phyloP scores from a whole-genome alignment of 257 asterid species.

The Jasminum sambac region DNA sequence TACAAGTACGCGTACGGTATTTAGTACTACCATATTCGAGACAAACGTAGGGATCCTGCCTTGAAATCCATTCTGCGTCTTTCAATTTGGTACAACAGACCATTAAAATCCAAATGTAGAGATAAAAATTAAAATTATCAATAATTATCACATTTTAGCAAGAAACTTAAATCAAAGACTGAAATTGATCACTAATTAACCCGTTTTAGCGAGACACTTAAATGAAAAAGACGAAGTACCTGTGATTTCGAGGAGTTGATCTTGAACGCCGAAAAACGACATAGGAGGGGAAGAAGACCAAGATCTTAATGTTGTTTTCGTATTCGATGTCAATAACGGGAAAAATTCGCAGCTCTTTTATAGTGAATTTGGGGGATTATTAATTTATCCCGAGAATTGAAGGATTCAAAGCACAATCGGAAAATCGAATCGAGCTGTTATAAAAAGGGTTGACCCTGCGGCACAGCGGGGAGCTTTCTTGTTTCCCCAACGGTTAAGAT shows the following conservation, averaged over 20 bases:
- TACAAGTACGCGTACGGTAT: slow-evolving; percentile 85
- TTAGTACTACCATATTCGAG: slow-evolving; percentile 76
- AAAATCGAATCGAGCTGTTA: background rate
- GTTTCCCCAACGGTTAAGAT: background rate
- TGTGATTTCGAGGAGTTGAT: slow-evolving; percentile 83
- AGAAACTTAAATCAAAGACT: background rate
- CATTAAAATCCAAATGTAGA: slow-evolving; percentile 43
- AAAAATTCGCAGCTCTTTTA: background rate
- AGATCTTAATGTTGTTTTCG: background rate
- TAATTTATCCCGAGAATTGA: background rate
- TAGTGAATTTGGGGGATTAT: background rate
- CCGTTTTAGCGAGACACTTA: background rate
- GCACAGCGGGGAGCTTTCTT: background rate
- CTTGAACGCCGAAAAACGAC: slow-evolving; percentile 84
- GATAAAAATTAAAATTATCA: background rate
- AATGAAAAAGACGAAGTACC: slow-evolving; percentile 37
- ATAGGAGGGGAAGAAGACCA: slow-evolving; percentile 32
- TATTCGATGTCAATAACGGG: background rate
- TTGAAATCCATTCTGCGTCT: slow-evolving; percentile 87
- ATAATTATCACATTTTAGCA: background rate
- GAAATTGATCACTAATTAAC: too few relatives aligned
- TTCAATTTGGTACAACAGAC: slow-evolving; percentile 73
- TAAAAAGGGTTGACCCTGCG: background rate
- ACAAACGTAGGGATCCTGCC: slow-evolving; percentile 96
- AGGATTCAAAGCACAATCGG: background rate